A percentile compares a stretch with the other conserved stretches of the same genome.
phyloP scores from a whole-genome alignment of 345 rosid species.

The Hirschfeldia incana region DNA sequence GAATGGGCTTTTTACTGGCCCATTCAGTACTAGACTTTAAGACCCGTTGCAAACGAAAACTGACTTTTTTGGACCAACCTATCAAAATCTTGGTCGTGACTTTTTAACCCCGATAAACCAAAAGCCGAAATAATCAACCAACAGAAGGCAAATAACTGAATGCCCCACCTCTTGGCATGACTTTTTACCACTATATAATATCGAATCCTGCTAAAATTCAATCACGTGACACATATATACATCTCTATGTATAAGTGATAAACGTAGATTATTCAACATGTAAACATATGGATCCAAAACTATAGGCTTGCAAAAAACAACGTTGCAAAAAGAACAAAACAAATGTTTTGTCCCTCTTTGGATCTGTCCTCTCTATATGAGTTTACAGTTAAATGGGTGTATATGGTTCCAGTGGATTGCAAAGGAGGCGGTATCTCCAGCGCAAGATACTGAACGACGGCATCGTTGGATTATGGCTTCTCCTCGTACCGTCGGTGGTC shows the following conservation, averaged over 20 bases:
- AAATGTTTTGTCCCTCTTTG: neutral
- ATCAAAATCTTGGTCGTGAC: too few species aligned
- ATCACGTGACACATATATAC: slow-evolving; percentile 10
- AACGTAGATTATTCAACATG: slow-evolving; percentile 27
- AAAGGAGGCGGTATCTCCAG: neutral
- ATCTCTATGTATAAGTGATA: neutral
- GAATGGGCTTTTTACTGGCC: too few species aligned
- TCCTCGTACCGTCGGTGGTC: neutral
- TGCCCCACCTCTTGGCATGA: too few species aligned
- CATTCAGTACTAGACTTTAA: too few species aligned
- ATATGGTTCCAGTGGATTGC: neutral
- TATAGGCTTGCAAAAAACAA: neutral
- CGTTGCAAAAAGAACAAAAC: neutral
- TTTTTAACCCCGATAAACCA: too few species aligned
- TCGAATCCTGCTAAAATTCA: slow-evolving; percentile 13
- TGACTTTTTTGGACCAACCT: too few species aligned
- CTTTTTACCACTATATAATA: neutral
- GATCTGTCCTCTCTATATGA: neutral
- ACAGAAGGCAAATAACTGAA: too few species aligned
- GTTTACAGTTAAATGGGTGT: neutral
- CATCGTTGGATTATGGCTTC: neutral
- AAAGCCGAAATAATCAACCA: too few species aligned
- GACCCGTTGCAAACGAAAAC: too few species aligned
- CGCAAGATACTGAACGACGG: neutral
- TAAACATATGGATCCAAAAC: slow-evolving; percentile 5